phyloP scores from a whole-genome alignment of 116 monocot species.

The Dioscorea cayenensis region DNA sequence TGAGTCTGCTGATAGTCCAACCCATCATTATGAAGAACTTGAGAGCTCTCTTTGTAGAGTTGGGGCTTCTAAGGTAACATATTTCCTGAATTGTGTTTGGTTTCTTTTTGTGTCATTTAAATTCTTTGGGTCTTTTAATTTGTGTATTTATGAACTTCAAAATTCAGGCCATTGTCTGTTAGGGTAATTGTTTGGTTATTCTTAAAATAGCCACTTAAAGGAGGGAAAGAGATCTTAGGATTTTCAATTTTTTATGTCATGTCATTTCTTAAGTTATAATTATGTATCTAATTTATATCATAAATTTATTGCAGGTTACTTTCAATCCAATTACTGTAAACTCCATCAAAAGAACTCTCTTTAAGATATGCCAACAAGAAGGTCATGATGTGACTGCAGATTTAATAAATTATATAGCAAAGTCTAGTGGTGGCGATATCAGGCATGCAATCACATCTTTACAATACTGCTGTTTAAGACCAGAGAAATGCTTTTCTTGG shows the following conservation, averaged over 20 bases:
- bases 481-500: constrained; percentile 6
- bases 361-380: constrained; percentile 61
- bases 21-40: constrained; percentile 54
- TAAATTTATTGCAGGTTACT: constrained; percentile 48
- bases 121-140: not conserved
- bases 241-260: not conserved
- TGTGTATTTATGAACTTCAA: not conserved
- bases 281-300: not conserved
- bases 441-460: constrained; percentile 88
- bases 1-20: constrained; percentile 34
- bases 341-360: constrained; percentile 83
- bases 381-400: constrained; percentile 40
- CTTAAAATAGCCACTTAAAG: not conserved
- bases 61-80: constrained; percentile 82
- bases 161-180: not conserved
- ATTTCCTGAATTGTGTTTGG: not conserved
- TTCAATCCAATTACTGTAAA: constrained; percentile 84
- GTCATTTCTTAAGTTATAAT: not conserved
- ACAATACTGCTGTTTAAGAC: constrained; percentile 68
- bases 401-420: constrained; percentile 60
- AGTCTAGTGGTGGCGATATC: constrained; percentile 82
- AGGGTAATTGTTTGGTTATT: not conserved
- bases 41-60: constrained; percentile 49
- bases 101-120: not conserved
- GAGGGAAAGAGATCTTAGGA: not conserved